phyloP scores from a whole-genome alignment of 164 flowering plant species.

The Umbilicus rupestris region DNA sequence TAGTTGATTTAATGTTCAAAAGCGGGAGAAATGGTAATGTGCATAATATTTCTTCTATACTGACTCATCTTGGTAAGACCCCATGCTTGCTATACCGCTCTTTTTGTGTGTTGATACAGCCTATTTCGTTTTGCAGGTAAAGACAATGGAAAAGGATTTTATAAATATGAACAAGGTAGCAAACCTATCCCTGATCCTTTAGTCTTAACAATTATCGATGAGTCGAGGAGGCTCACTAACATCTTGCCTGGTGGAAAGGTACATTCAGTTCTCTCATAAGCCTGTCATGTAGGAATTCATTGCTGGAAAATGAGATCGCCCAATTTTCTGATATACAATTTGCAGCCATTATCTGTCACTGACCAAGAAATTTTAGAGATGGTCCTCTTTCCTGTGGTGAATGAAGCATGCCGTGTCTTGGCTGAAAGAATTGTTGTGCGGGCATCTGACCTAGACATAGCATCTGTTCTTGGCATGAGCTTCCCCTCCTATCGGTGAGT shows the following conservation, averaged over 20 bases:
- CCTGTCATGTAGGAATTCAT: background rate
- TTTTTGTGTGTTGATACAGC: slow-evolving; percentile 1
- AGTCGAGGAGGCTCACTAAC: slow-evolving; percentile 50
- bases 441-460: slow-evolving; percentile 87
- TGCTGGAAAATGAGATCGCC: background rate
- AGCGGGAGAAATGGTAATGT: slow-evolving; percentile 73
- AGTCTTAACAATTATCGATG: slow-evolving; percentile 67
- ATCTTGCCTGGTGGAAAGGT: slow-evolving; percentile 92
- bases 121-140: slow-evolving; percentile 41
- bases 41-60: background rate
- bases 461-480: slow-evolving; percentile 95
- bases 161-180: slow-evolving; percentile 80
- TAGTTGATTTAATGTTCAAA: slow-evolving; percentile 63
- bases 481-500: slow-evolving; percentile 87
- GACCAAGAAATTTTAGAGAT: slow-evolving; percentile 86
- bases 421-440: slow-evolving; percentile 80
- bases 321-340: slow-evolving; percentile 12
- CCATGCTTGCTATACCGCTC: background rate
- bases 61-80: background rate
- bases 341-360: slow-evolving; percentile 61
- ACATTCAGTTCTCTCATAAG: background rate
- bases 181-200: slow-evolving; percentile 79
- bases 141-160: slow-evolving; percentile 87
- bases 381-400: slow-evolving; percentile 90
- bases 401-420: slow-evolving; percentile 86